These are phyloP conservation scores for Boletus rubescentipes DNA, from an alignment of 768 basidiomycete species.

Conservation along the genomic window DNA sequence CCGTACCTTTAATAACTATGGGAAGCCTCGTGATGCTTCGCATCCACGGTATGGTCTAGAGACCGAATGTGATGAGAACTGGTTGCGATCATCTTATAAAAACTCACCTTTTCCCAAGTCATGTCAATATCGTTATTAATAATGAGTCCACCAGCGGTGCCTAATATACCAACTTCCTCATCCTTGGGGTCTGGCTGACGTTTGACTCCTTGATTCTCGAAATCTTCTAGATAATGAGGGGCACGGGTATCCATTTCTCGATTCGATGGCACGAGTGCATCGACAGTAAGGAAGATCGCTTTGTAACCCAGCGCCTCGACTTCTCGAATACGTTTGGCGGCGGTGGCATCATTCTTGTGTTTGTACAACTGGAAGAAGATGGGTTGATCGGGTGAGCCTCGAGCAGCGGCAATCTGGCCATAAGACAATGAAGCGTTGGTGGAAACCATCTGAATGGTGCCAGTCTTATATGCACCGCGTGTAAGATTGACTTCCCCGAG, in stretches of 20 bases:
- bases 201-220: constrained; percentile 41
- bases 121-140: constrained; percentile 70
- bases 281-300: constrained; percentile 90
- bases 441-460: constrained; percentile 85
- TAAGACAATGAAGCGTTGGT: constrained; percentile 72
- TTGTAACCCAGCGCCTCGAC: constrained; percentile 76
- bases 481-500: constrained; percentile 86
- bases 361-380: constrained; percentile 90
- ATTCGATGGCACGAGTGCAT: constrained; percentile 81
- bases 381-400: constrained; percentile 52
- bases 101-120: constrained; percentile 68
- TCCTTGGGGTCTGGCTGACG: constrained; percentile 25
- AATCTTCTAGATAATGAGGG: constrained; percentile 55
- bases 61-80: neutral
- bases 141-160: constrained; percentile 67
- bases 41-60: constrained; percentile 75
- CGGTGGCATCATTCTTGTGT: constrained; percentile 61
- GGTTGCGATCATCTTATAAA: neutral
- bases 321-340: constrained; percentile 68
- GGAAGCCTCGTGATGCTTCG: constrained; percentile 67
- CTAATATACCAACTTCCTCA: constrained; percentile 43
- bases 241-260: constrained; percentile 72
- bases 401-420: constrained; percentile 57
- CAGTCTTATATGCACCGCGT: constrained; percentile 58
- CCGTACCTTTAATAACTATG: constrained; percentile 68